phyloP scores from a whole-genome alignment of 2,329 filamentous ascomycete species.

The Lecanicillium sp. region DNA sequence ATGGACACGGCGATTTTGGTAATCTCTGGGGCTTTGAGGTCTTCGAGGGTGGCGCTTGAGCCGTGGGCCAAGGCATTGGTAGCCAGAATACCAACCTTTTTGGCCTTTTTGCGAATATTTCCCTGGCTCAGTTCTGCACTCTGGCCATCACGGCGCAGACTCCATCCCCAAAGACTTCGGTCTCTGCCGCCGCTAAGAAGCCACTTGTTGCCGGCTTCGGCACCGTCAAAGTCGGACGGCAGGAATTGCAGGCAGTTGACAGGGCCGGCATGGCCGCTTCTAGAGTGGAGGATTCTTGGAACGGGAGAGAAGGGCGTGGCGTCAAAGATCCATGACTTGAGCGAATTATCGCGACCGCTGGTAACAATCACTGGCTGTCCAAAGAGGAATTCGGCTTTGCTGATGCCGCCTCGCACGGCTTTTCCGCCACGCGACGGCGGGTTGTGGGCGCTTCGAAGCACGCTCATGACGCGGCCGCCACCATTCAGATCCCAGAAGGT shows the following conservation, averaged over 20 bases:
- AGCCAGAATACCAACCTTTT: slow-evolving; percentile 71
- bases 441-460: slow-evolving; percentile 82
- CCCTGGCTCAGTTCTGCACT: slow-evolving; percentile 91
- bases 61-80: slow-evolving; percentile 49
- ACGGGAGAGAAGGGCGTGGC: slow-evolving; percentile 82
- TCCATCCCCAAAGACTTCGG: slow-evolving; percentile 93
- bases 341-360: slow-evolving; percentile 84
- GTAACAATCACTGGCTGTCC: slow-evolving; percentile 88
- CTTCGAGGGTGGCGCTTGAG: slow-evolving; percentile 58
- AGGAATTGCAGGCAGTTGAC: slow-evolving; percentile 79
- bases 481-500: slow-evolving; percentile 95
- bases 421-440: slow-evolving; percentile 51
- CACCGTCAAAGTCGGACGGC: slow-evolving; percentile 80
- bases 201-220: slow-evolving; percentile 88
- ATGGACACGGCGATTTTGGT: slow-evolving; percentile 86
- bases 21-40: slow-evolving; percentile 83
- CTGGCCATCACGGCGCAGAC: slow-evolving; percentile 87
- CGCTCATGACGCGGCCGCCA: slow-evolving; percentile 77
- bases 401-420: slow-evolving; percentile 67
- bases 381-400: slow-evolving; percentile 78
- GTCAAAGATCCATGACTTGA: slow-evolving; percentile 96
- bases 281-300: slow-evolving; percentile 75
- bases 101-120: slow-evolving; percentile 77
- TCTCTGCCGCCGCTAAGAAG: slow-evolving; percentile 83
- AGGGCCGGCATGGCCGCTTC: slow-evolving; percentile 83